phyloP scores from a whole-genome alignment of 805 yeast genomes.

The Trichomonascus vanleenenianus region DNA sequence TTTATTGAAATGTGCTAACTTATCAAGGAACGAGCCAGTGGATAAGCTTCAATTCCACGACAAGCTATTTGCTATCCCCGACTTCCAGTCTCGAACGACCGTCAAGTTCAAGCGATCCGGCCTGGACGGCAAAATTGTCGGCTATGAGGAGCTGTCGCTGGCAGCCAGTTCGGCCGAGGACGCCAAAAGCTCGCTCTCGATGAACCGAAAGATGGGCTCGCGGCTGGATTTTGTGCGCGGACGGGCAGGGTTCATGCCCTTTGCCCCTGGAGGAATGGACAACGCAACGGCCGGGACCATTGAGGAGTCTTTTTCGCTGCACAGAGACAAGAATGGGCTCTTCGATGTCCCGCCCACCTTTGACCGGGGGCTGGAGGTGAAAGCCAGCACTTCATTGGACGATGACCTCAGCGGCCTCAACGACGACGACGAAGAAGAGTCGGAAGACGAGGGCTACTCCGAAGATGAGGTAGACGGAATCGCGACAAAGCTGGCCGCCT shows the following conservation, averaged over 20 bases:
- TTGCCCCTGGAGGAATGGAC: slow-evolving; percentile 78
- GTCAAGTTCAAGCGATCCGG: slow-evolving; percentile 69
- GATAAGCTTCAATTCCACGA: slow-evolving; percentile 34
- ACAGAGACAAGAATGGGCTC: slow-evolving; percentile 65
- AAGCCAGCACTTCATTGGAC: slow-evolving; percentile 32
- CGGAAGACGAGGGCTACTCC: slow-evolving; percentile 13
- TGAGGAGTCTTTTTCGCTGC: slow-evolving; percentile 32
- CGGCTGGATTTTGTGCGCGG: slow-evolving; percentile 62
- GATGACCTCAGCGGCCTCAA: slow-evolving; percentile 13
- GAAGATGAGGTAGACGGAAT: slow-evolving; percentile 7
- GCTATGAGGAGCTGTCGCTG: slow-evolving; percentile 54
- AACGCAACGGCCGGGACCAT: slow-evolving; percentile 18
- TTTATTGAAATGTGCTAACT: neutral
- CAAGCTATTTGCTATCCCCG: slow-evolving; percentile 51
- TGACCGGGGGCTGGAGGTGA: slow-evolving; percentile 52
- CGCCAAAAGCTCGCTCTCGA: slow-evolving; percentile 56
- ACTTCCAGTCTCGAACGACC: slow-evolving; percentile 52
- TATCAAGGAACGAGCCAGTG: slow-evolving; percentile 18
- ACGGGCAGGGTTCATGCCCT: slow-evolving; percentile 68
- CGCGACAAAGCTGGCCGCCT: neutral
- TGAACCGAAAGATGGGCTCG: slow-evolving; percentile 59
- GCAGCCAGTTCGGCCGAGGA: neutral
- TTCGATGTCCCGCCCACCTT: slow-evolving; percentile 82
- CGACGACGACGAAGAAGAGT: slow-evolving; percentile 14
- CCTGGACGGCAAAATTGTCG: slow-evolving; percentile 57